Conservation (phyloP, 75 land plant species). For the Sequoiadendron giganteum region DNA sequence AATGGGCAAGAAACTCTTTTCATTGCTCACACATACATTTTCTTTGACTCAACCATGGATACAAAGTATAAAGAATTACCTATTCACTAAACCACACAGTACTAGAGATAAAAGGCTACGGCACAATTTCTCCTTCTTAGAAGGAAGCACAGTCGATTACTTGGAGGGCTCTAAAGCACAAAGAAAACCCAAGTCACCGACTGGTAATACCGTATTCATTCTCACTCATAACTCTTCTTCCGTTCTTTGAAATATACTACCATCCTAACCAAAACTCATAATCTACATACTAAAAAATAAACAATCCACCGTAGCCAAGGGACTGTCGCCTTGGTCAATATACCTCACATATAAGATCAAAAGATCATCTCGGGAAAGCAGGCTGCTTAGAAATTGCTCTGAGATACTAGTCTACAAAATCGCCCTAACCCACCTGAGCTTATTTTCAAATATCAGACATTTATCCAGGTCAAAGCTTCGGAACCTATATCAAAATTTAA, state of each 20-base stretch:
- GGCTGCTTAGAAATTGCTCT: not conserved
- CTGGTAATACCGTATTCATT: not conserved
- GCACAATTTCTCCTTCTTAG: not conserved
- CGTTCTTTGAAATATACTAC: not conserved
- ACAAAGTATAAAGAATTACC: constrained; percentile 6
- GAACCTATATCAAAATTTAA: constrained; percentile 8
- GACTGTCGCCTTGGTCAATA: not conserved
- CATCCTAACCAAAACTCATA: constrained; percentile 7
- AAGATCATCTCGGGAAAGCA: not conserved
- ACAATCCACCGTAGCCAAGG: constrained; percentile 8
- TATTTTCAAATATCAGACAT: not conserved
- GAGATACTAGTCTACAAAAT: not conserved
- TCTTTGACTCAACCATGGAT: not conserved
- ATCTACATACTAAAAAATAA: constrained; percentile 6
- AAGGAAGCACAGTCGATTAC: not conserved
- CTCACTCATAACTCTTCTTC: not conserved
- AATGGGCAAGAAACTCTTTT: not conserved
- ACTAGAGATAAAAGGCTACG: not conserved
- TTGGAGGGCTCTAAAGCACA: constrained; percentile 15
- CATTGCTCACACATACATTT: not conserved
- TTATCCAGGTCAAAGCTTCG: constrained; percentile 9
- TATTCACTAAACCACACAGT: not conserved
- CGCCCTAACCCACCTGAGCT: not conserved
- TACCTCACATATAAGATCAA: not conserved
- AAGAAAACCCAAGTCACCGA: constrained; percentile 8